These are phyloP conservation scores for Penicillium simplicissimum DNA, from an alignment of 495 filamentous ascomycete genomes.

Conservation along the genomic window DNA sequence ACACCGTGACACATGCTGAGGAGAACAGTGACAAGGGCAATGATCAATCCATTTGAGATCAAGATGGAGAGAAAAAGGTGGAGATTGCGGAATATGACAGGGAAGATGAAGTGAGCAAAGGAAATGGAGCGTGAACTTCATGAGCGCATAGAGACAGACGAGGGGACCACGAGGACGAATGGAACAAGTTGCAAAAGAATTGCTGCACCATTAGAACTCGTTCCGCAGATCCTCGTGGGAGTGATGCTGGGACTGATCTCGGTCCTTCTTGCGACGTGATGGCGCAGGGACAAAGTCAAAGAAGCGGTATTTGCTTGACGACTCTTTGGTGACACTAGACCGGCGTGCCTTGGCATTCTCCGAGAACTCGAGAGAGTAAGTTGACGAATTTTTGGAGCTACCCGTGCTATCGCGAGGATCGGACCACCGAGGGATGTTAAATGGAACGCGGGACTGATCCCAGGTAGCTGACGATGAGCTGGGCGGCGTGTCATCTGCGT, in stretches of 20 bases:
- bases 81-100: constrained; percentile 26
- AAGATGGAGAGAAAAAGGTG: constrained; percentile 10
- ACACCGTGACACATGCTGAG: constrained; percentile 50
- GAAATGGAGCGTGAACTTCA: constrained; percentile 35
- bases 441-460: constrained; percentile 48
- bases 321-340: constrained; percentile 47
- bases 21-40: constrained; percentile 22
- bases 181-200: constrained; percentile 4
- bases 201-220: constrained; percentile 30
- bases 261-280: constrained; percentile 47
- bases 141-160: constrained; percentile 33
- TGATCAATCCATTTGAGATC: constrained; percentile 16
- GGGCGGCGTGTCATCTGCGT: constrained; percentile 52
- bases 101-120: constrained; percentile 8
- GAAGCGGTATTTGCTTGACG: constrained; percentile 50
- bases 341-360: constrained; percentile 44
- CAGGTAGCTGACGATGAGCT: constrained; percentile 55
- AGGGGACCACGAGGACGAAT: constrained; percentile 15
- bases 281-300: constrained; percentile 49
- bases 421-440: constrained; percentile 45
- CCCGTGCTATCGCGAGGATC: constrained; percentile 49
- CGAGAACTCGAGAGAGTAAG: constrained; percentile 46
- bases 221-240: constrained; percentile 43
- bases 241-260: constrained; percentile 42
- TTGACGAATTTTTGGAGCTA: constrained; percentile 51